A percentile compares a stretch with the other conserved stretches of the same genome.
phyloP scores from a whole-genome alignment of 257 asterid species.

The Lycium barbarum region DNA sequence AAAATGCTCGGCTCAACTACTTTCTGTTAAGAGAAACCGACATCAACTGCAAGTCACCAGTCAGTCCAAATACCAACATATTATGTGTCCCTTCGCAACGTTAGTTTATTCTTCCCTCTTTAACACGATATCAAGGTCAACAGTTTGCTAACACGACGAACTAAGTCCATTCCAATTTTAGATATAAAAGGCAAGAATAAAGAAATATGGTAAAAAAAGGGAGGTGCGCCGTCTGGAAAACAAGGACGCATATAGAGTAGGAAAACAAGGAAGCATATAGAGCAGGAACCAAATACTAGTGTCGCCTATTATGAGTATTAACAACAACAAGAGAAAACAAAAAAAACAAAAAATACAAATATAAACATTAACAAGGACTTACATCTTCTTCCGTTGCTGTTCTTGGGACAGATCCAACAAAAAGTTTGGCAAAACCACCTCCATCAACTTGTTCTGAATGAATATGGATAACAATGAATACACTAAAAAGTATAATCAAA shows the following conservation, averaged over 20 bases:
- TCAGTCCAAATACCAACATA: not conserved
- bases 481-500: not conserved
- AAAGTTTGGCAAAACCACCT: conserved; percentile 75
- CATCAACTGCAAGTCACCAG: conserved; percentile 1
- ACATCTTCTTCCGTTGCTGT: conserved; percentile 86
- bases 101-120: conserved; percentile 13
- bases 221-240: not conserved
- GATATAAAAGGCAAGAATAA: not conserved
- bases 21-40: conserved; percentile 7
- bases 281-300: not conserved
- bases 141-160: not conserved
- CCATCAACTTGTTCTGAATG: conserved; percentile 66
- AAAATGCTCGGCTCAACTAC: conserved; percentile 8
- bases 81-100: not conserved
- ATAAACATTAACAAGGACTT: conserved; percentile 41
- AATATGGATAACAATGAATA: not conserved
- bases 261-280: not conserved
- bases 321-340: not conserved
- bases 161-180: not conserved
- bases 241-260: conserved; percentile 5
- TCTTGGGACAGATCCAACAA: conserved; percentile 96
- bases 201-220: not conserved
- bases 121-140: conserved; percentile 5
- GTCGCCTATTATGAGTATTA: not conserved
- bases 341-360: not conserved